These are phyloP conservation scores for Hericium erinaceus DNA, from an alignment of 768 basidiomycete genomes.

Conservation along the genomic window DNA sequence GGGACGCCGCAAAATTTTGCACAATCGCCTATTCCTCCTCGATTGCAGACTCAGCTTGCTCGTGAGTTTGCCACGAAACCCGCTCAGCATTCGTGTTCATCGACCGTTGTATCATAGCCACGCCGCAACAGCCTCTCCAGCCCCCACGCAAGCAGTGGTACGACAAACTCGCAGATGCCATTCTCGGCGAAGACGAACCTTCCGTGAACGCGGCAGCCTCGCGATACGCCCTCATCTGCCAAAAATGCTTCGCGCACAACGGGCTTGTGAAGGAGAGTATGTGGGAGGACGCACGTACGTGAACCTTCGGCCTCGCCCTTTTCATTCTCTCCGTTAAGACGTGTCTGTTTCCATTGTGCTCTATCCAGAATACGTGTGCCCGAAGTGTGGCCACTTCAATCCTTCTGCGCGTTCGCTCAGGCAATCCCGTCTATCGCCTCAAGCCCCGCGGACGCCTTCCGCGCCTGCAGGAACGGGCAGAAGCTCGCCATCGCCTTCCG, in stretches of 20 bases:
- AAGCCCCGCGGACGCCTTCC: background rate
- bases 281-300: conserved; percentile 79
- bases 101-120: conserved; percentile 18
- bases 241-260: conserved; percentile 81
- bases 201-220: conserved; percentile 27
- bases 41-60: background rate
- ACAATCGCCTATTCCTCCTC: background rate
- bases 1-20: background rate
- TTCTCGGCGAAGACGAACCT: conserved; percentile 74
- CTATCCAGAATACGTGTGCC: conserved; percentile 69
- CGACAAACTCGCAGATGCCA: conserved; percentile 79
- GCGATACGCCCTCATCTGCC: conserved; percentile 82
- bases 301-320: background rate
- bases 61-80: background rate
- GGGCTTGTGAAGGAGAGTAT: conserved; percentile 76
- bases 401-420: conserved; percentile 25
- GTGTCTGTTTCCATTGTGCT: background rate
- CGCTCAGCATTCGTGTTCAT: background rate
- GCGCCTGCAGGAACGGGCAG: background rate
- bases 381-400: conserved; percentile 82
- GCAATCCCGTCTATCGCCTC: background rate
- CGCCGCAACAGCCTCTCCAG: conserved; percentile 32
- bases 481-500: too few relatives aligned
- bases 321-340: background rate
- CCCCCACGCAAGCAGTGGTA: conserved; percentile 70